phyloP scores from a whole-genome alignment of 78 protist species.

The Dictyostelium purpureum region DNA sequence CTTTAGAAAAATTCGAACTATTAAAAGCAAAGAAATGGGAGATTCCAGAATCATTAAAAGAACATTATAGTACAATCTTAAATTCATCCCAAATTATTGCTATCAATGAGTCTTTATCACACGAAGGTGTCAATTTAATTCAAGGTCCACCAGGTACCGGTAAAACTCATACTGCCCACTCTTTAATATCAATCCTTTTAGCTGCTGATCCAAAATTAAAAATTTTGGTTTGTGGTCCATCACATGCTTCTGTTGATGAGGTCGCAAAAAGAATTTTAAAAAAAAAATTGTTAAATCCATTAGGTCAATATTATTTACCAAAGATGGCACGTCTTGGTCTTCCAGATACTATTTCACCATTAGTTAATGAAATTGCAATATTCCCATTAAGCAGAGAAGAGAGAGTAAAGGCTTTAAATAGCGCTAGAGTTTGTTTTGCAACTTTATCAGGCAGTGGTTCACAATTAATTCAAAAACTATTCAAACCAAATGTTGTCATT shows the following conservation, averaged over 20 bases:
- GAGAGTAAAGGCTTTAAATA: background rate
- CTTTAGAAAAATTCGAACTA: too few relatives aligned
- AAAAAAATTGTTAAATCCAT: background rate
- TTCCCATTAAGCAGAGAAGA: background rate
- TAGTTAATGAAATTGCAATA: slow-evolving; percentile 25
- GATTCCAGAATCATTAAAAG: slow-evolving; percentile 8
- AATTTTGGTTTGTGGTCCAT: slow-evolving; percentile 88
- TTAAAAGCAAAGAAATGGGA: background rate
- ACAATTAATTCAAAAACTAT: background rate
- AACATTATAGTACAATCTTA: background rate
- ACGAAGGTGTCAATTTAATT: background rate
- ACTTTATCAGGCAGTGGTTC: slow-evolving; percentile 76
- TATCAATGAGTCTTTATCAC: background rate
- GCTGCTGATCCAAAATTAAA: background rate
- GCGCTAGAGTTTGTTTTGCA: slow-evolving; percentile 26
- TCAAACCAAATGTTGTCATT: slow-evolving; percentile 39
- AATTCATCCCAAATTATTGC: slow-evolving; percentile 42
- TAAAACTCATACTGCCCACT: slow-evolving; percentile 20
- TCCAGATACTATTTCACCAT: background rate
- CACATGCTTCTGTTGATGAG: slow-evolving; percentile 92
- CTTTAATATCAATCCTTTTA: background rate
- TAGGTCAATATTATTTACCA: slow-evolving; percentile 32
- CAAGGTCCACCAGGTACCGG: slow-evolving; percentile 80
- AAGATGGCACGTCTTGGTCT: slow-evolving; percentile 62
- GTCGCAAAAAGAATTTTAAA: slow-evolving; percentile 74